Evolutionary conservation across 257 asterid species (phyloP), one percentile per base, ranked within the genome.

Genomic region (Nicotiana otophora): DNA sequence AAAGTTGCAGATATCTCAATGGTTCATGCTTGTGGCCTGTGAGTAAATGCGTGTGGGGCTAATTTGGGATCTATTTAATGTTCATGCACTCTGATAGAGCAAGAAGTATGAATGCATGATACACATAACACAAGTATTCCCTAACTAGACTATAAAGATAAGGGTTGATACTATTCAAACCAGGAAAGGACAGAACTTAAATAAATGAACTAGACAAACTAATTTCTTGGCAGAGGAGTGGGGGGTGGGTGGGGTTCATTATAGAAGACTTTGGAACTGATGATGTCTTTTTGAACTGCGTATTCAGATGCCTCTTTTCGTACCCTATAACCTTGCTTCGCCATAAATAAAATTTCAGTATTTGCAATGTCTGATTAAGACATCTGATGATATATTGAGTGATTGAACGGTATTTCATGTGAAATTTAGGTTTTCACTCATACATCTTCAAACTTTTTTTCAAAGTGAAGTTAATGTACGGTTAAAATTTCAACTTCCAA

Each of bases 181-280:
- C 62, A 74, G 28, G 10, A 26, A 48, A 74, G 62, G 62, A 74
- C 80, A 42, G 1, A 70, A 23, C 58, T 42, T 42, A 69, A 70
- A 46, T 42, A 69, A 70, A 46, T 72, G 79, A 72, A 72, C 1
- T 30, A 14, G 36, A 46, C 42, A 74, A 74, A 51, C 28, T 15
- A 75, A 51, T 75, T 46, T 26, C 15, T 51, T 75, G 46, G 36
- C 46, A 26, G 46, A 26, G 7, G 26, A 14, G 80, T 14, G 42
- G 80, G 60, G 80, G 7, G 34, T 15, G 16, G 80, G 80, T 51
- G 63, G n/a, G 80, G 28, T 75, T 51, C 63, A 51, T 75, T 75
- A 75, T 75, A 26, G 80, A 75, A 46, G 42, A 48, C 80, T 51
- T 75, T 75, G 80, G 42, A 51, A 51, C 60, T 75, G 80, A 51